Evolutionary conservation across 257 asterid genomes (phyloP).

Genomic region (Nicotiana noctiflora): DNA sequence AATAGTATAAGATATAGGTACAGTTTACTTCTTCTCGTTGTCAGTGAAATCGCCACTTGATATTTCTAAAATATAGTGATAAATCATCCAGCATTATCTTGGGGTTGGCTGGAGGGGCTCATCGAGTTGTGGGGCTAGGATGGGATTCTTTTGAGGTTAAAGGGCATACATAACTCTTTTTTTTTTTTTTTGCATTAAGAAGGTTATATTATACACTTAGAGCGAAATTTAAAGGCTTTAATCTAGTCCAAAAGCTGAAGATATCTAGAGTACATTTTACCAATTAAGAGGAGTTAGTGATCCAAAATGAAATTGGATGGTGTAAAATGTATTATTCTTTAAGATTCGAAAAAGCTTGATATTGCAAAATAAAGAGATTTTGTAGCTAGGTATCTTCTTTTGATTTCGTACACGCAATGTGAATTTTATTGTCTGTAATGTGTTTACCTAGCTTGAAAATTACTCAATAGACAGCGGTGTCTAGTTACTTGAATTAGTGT

Average conservation of each 20-base stretch:
- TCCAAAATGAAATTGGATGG: not conserved
- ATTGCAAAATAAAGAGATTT: not conserved
- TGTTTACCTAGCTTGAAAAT: not conserved
- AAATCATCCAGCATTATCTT: not conserved
- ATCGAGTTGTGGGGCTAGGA: not conserved
- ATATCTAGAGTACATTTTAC: not conserved
- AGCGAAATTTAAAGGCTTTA: not conserved
- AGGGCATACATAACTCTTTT: not conserved
- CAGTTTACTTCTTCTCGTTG: not conserved
- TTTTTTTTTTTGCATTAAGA: not conserved
- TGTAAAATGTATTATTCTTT: not conserved
- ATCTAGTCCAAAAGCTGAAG: not conserved
- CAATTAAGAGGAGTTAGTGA: not conserved
- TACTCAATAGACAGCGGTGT: not conserved
- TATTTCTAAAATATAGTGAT: not conserved
- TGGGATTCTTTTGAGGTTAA: not conserved
- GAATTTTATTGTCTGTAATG: not conserved
- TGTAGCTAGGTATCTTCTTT: not conserved
- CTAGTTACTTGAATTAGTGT: not conserved
- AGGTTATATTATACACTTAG: not conserved
- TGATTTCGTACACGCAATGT: not conserved
- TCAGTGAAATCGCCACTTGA: not conserved
- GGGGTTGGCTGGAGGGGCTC: not conserved
- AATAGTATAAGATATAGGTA: not conserved
- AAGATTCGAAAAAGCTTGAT: not conserved